Conservation (phyloP, 2,329 filamentous ascomycete genomes). For the Exophiala lecanii-corni region DNA sequence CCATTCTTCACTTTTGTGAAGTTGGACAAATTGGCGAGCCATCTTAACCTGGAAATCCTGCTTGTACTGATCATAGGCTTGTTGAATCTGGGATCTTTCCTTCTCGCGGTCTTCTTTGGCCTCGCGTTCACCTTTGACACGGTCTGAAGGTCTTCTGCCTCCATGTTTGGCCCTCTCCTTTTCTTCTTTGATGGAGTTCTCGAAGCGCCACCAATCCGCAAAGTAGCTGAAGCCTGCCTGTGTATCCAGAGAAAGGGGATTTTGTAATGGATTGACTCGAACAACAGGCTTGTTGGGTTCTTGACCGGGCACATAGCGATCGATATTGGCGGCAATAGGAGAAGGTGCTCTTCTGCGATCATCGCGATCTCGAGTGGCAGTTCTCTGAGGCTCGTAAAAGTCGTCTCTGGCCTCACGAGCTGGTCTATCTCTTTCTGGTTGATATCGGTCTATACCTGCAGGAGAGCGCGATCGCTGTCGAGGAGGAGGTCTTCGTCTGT, state of each 20-base stretch:
- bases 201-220: slow-evolving; percentile 63
- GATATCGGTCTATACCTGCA: slow-evolving; percentile 59
- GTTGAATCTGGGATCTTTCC: slow-evolving; percentile 59
- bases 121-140: slow-evolving; percentile 59
- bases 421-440: slow-evolving; percentile 47
- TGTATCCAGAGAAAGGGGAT: slow-evolving; percentile 59
- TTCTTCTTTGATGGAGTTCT: slow-evolving; percentile 60
- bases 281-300: slow-evolving; percentile 50
- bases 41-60: slow-evolving; percentile 64
- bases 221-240: slow-evolving; percentile 66
- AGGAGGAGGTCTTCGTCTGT: slow-evolving; percentile 40
- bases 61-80: slow-evolving; percentile 62
- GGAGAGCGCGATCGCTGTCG: slow-evolving; percentile 58
- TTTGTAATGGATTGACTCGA: slow-evolving; percentile 54
- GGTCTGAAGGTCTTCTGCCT: slow-evolving; percentile 49
- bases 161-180: slow-evolving; percentile 59
- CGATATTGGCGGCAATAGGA: slow-evolving; percentile 54
- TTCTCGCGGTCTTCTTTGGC: slow-evolving; percentile 59
- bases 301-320: slow-evolving; percentile 62
- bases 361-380: slow-evolving; percentile 50
- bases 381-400: slow-evolving; percentile 44
- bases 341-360: slow-evolving; percentile 55
- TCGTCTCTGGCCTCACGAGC: slow-evolving; percentile 47
- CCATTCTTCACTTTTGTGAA: slow-evolving; percentile 96
- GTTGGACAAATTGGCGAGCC: slow-evolving; percentile 82